These are phyloP conservation scores for Ilyonectria sp. DNA, from an alignment of 2,329 filamentous ascomycete species.

Conservation along the genomic window DNA sequence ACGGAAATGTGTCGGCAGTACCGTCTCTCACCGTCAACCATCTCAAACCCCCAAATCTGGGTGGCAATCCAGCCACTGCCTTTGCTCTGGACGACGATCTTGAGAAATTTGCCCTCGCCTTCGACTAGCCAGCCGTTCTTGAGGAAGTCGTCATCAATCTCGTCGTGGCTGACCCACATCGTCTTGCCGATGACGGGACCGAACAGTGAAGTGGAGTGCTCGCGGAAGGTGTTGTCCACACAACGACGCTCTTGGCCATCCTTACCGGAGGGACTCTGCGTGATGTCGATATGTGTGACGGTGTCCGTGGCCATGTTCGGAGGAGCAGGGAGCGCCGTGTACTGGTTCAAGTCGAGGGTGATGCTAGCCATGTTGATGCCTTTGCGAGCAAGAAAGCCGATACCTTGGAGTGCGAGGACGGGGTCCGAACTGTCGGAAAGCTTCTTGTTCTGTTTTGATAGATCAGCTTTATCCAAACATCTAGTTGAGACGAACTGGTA, in stretches of 20 bases:
- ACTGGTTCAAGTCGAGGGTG: constrained; percentile 74
- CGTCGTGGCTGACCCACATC: constrained; percentile 62
- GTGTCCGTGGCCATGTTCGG: constrained; percentile 56
- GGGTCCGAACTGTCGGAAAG: constrained; percentile 79
- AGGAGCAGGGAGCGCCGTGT: constrained; percentile 59
- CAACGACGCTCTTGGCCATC: not conserved
- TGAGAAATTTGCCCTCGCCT: constrained; percentile 73
- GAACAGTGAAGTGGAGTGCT: not conserved
- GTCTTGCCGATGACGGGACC: constrained; percentile 65
- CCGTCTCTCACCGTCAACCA: constrained; percentile 65
- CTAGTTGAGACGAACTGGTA: not conserved
- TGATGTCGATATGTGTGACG: not conserved
- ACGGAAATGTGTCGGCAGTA: constrained; percentile 69
- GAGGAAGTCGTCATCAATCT: constrained; percentile 69
- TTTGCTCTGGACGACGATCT: constrained; percentile 71
- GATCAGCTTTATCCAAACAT: not conserved
- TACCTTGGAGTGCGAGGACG: constrained; percentile 79
- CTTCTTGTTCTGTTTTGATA: constrained; percentile 75
- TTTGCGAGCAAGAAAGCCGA: constrained; percentile 81
- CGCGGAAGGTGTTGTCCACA: not conserved
- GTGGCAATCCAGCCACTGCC: constrained; percentile 68
- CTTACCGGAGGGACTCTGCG: not conserved
- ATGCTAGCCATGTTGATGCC: constrained; percentile 79
- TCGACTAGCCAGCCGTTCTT: constrained; percentile 73
- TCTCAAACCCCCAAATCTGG: constrained; percentile 75